Conservation (phyloP, 805 yeast species). For the Candida coquimbonensis region DNA sequence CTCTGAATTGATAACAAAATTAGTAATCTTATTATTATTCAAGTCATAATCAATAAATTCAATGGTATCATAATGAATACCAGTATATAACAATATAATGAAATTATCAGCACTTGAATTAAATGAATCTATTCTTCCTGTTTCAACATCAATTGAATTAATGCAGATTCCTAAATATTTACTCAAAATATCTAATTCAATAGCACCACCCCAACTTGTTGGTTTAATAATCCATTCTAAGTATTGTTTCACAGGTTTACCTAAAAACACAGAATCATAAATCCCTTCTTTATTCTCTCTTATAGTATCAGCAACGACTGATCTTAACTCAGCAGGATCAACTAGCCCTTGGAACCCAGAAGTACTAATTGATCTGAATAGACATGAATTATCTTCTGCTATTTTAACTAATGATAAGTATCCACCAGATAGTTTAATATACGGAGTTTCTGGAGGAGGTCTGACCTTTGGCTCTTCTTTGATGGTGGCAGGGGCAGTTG, state of each 20-base stretch:
- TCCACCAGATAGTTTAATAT: conserved; percentile 19
- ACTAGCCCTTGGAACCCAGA: conserved; percentile 38
- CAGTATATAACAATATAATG: conserved; percentile 55
- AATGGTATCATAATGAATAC: conserved; percentile 67
- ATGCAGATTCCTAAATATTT: conserved; percentile 44
- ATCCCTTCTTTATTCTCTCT: conserved; percentile 32
- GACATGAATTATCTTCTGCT: conserved; percentile 74
- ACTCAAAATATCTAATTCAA: conserved; percentile 60
- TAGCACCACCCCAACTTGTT: conserved; percentile 80
- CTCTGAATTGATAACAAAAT: conserved; percentile 30
- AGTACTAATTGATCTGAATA: conserved; percentile 60
- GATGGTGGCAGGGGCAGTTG: too few relatives aligned
- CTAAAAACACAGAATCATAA: conserved; percentile 53
- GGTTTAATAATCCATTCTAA: conserved; percentile 52
- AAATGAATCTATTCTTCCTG: conserved; percentile 50
- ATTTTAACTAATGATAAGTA: conserved; percentile 47
- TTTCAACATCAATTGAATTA: conserved; percentile 58
- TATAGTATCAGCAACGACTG: conserved; percentile 43
- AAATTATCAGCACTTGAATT: conserved; percentile 31
- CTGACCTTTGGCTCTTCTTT: too few relatives aligned
- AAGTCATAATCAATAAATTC: conserved; percentile 30
- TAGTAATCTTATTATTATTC: conserved; percentile 30
- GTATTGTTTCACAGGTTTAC: conserved; percentile 42
- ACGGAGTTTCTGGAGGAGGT: conserved; percentile 3
- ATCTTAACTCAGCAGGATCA: conserved; percentile 42